phyloP scores from a whole-genome alignment of 2,329 filamentous ascomycete species.

The Thermothelomyces thermophilus region DNA sequence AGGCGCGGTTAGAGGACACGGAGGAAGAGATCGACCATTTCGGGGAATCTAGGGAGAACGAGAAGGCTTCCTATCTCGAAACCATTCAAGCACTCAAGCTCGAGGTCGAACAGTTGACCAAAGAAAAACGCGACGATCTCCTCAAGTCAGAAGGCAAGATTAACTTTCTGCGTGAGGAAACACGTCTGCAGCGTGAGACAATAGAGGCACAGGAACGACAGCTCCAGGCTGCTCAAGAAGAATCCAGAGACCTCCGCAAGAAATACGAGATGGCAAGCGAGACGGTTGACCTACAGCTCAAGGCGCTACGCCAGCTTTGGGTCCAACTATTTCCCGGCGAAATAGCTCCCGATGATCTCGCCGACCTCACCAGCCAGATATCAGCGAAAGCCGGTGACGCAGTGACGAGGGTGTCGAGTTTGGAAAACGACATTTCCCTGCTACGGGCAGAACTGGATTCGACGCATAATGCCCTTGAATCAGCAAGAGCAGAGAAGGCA shows the following conservation, averaged over 20 bases:
- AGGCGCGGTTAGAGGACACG: slow-evolving; percentile 72
- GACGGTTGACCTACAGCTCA: slow-evolving; percentile 44
- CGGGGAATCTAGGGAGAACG: slow-evolving; percentile 75
- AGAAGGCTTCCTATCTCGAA: slow-evolving; percentile 64
- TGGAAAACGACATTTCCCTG: slow-evolving; percentile 53
- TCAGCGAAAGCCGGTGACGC: slow-evolving; percentile 52
- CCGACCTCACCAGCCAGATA: slow-evolving; percentile 54
- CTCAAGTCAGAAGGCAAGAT: slow-evolving; percentile 56
- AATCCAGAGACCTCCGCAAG: slow-evolving; percentile 44
- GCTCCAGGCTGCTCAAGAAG: slow-evolving; percentile 49
- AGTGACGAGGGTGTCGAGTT: slow-evolving; percentile 51
- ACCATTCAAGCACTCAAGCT: slow-evolving; percentile 61
- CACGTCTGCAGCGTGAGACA: slow-evolving; percentile 52
- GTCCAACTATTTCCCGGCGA: slow-evolving; percentile 50
- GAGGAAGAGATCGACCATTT: slow-evolving; percentile 89
- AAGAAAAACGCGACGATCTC: slow-evolving; percentile 50
- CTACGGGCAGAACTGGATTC: slow-evolving; percentile 58
- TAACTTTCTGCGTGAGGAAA: slow-evolving; percentile 56
- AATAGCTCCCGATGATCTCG: slow-evolving; percentile 47
- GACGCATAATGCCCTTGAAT: slow-evolving; percentile 47
- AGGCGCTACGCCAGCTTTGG: slow-evolving; percentile 53
- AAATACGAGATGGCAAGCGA: slow-evolving; percentile 47
- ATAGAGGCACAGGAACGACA: slow-evolving; percentile 53
- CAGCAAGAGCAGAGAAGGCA: slow-evolving; percentile 53
- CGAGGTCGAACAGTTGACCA: slow-evolving; percentile 60